These are phyloP conservation scores for Lasiosphaeria hispida DNA, from an alignment of 495 filamentous ascomycete genomes.

Conservation along the genomic window DNA sequence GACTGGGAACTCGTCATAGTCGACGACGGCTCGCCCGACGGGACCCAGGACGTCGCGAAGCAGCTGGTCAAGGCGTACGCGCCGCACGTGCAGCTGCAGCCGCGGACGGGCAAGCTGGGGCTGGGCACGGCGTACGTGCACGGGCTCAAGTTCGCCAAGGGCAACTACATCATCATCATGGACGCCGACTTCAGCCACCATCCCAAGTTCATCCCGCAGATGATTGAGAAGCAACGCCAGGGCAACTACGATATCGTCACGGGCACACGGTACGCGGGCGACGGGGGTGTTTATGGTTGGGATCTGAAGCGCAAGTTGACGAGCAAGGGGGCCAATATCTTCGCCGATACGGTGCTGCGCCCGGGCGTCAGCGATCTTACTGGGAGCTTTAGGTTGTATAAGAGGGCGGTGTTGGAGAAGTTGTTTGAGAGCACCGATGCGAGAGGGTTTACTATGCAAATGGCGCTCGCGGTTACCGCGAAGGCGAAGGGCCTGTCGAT, in stretches of 20 bases:
- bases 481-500: constrained; percentile 90
- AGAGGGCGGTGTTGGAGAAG: constrained; percentile 82
- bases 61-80: constrained; percentile 85
- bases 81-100: constrained; percentile 74
- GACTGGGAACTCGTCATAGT: constrained; percentile 97
- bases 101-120: constrained; percentile 90
- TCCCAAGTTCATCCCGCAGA: constrained; percentile 89
- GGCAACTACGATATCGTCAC: constrained; percentile 92
- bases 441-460: constrained; percentile 98
- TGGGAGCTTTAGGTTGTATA: constrained; percentile 91
- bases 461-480: constrained; percentile 85
- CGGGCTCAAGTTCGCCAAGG: constrained; percentile 79
- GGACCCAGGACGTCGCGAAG: constrained; percentile 82
- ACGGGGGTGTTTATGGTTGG: constrained; percentile 96
- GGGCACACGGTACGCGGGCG: constrained; percentile 85
- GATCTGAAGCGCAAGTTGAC: constrained; percentile 96
- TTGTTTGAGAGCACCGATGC: constrained; percentile 87
- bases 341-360: constrained; percentile 89
- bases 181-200: constrained; percentile 99
- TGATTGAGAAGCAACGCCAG: constrained; percentile 71
- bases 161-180: constrained; percentile 98
- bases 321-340: constrained; percentile 85
- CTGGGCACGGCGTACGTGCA: constrained; percentile 97
- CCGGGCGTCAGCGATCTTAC: constrained; percentile 97
- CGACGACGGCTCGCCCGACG: constrained; percentile 96